Evolutionary conservation across 352 stramenopile species (phyloP).

Genomic region (Blastocystis sp.): DNA sequence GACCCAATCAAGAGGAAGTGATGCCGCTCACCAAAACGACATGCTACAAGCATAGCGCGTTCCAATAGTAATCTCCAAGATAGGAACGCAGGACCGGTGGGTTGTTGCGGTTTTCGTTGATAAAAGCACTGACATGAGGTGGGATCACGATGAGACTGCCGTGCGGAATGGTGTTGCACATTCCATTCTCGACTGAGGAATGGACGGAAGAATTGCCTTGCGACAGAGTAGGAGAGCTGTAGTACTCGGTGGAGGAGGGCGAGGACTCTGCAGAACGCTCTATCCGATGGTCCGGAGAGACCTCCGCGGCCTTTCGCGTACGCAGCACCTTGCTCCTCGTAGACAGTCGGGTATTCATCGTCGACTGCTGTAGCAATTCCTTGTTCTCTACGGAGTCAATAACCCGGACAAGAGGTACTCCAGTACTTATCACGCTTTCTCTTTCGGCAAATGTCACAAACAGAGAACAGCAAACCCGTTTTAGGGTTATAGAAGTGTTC

Average conservation of each 20-base stretch:
- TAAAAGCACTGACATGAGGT: slow-evolving; percentile 20
- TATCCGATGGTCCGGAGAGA: neutral
- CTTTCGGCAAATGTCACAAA: slow-evolving; percentile 54
- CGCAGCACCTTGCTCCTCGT: neutral
- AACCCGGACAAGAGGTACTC: neutral
- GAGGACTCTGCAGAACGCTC: neutral
- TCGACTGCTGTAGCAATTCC: slow-evolving; percentile 38
- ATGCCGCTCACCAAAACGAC: neutral
- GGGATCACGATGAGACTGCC: slow-evolving; percentile 24
- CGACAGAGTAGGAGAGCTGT: neutral
- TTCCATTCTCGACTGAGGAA: neutral
- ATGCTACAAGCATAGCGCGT: neutral
- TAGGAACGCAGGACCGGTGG: slow-evolving; percentile 21
- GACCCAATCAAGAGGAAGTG: neutral
- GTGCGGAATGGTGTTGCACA: neutral
- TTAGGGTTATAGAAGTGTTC: slow-evolving; percentile 47
- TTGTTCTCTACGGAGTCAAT: slow-evolving; percentile 13
- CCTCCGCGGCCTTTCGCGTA: neutral
- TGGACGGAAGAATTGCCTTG: neutral
- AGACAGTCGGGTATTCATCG: slow-evolving; percentile 24
- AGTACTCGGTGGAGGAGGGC: neutral
- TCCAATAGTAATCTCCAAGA: slow-evolving; percentile 49
- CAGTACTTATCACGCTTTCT: slow-evolving; percentile 55
- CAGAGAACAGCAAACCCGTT: slow-evolving; percentile 19
- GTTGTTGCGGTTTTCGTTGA: slow-evolving; percentile 9